Percentiles rank a stretch among this genome's conserved stretches.
These are phyloP conservation scores for Arthrobotrys pseudoclavata DNA, from an alignment of 2,329 filamentous ascomycete species.

Conservation along the genomic window DNA sequence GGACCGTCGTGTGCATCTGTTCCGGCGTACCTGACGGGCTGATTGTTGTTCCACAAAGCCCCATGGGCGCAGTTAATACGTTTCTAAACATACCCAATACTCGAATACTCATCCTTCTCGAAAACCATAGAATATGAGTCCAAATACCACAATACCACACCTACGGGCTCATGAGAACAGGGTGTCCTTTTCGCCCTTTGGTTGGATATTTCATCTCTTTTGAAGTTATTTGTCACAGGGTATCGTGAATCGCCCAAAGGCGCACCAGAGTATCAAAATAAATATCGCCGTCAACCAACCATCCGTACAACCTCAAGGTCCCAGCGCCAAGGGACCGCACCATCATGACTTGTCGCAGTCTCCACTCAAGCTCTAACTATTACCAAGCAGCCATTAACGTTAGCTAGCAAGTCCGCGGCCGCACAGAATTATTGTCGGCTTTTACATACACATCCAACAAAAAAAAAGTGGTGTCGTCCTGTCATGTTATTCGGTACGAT, in stretches of 20 bases:
- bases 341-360: constrained; percentile 24
- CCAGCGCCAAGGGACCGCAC: constrained; percentile 25
- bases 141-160: neutral
- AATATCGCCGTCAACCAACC: constrained; percentile 22
- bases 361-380: constrained; percentile 25
- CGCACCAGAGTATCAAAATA: constrained; percentile 33
- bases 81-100: constrained; percentile 23
- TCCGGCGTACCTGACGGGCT: constrained; percentile 30
- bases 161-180: constrained; percentile 1
- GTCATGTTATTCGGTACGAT: constrained; percentile 8
- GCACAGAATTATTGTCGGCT: neutral
- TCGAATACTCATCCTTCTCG: constrained; percentile 33
- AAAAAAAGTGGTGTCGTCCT: constrained; percentile 15
- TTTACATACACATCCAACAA: neutral
- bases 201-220: constrained; percentile 5
- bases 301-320: constrained; percentile 13
- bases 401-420: neutral
- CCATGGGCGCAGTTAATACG: constrained; percentile 23
- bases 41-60: constrained; percentile 30
- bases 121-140: constrained; percentile 19
- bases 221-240: constrained; percentile 29
- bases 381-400: constrained; percentile 10
- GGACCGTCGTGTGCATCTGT: constrained; percentile 1
- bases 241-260: constrained; percentile 28
- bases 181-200: constrained; percentile 15